Evolutionary conservation across 2,329 filamentous ascomycete species (phyloP), one percentile per base, ranked within the genome.

Genomic region (Diplodia corticola): DNA sequence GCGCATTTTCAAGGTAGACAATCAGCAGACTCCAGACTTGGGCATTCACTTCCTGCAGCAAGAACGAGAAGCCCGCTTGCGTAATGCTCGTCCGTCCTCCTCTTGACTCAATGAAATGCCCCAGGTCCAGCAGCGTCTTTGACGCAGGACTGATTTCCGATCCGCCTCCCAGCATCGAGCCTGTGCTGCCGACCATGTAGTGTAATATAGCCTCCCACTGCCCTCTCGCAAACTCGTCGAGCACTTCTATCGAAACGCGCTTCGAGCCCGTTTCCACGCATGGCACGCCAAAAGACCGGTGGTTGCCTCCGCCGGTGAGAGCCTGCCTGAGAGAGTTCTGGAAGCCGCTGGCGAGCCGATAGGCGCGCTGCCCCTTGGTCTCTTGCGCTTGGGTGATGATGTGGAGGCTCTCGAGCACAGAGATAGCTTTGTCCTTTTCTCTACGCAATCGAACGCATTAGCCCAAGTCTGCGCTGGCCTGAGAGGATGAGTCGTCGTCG

Each of bases 161-260:
- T 37, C 46, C 35, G 5, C 30, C 55, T 12, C 28, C 54, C 4
- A 59, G 15, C 20, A 40, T 24, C 20, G 64, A 30, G 69, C 80
- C 74, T 9, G 91, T 89, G 68, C 87, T 90, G 67, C 90, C 91
- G 22, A 99, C 95, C 76, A 99, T 93, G 74, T 93, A 99, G 77
- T 97, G 95, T 55, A 99, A 79, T 30, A 99, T 97, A 28, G 92
- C 91, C 78, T 99, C 96, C 93, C 95, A 99, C 75, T 96, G 93
- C 72, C 86, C 87, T 64, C 91, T 87, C 5, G 95, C 93, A 79
- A 94, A 96, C 30, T 88, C 85, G 74, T 99, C 95, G 66, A 99
- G 85, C 12, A 15, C 12, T 71, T 91, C 92, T 1, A 85, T 74
- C 12, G 93, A 78, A 67, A 90, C 88, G 57, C 95, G 86, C 57